Evolutionary conservation across 257 asterid genomes (phyloP), one percentile per base, ranked within the genome.

Genomic region (Solanum pinnatisectum): DNA sequence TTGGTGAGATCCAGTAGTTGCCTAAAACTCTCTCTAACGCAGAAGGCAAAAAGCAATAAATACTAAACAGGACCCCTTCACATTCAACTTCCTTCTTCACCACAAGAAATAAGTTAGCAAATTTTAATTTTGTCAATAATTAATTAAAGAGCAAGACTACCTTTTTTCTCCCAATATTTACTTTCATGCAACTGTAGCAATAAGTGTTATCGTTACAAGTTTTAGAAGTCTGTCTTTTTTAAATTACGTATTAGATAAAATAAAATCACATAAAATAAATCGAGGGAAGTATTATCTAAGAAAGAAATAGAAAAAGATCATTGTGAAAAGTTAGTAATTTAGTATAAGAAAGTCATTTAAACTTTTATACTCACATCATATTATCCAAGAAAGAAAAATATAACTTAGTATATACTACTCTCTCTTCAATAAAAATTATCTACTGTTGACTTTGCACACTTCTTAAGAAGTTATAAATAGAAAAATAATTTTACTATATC

Each of bases 391-490:
- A 25, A 63, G 35, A 33, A 33, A 33, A 5, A 65, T 25, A 25
- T 63, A 23, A 23, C 6, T 63, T 5, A 63, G 10, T 14, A 14
- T 14, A 13, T 14, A 68, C 5, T 46, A 46, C 18, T 46, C 3
- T 49, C 0, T 5, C 0, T 49, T 1, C 8, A 49, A 49, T 0
- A 49, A 49, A 14, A 49, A 3, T 49, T 49, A 0, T 13, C 0
- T 1, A 49, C 22, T 49, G 13, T 49, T 15, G 7, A 49, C 3
- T 15, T 49, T 49, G 0, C 60, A 49, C 23, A 2, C 3, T 49
- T 49, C 8, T 0, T 49, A 49, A 49, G 3, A 15, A 49, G 5
- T 49, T 2, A 49, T 15, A 49, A 49, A 49, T 49, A 49, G 9
- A 49, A 49, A 2, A 49, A 49, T 1, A 49, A 15, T 49, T 15